A percentile compares a stretch with the other conserved stretches of the same genome.
These are phyloP conservation scores for Pseudogymnoascus sp. DNA, from an alignment of 2,329 filamentous ascomycete species.

Conservation along the genomic window DNA sequence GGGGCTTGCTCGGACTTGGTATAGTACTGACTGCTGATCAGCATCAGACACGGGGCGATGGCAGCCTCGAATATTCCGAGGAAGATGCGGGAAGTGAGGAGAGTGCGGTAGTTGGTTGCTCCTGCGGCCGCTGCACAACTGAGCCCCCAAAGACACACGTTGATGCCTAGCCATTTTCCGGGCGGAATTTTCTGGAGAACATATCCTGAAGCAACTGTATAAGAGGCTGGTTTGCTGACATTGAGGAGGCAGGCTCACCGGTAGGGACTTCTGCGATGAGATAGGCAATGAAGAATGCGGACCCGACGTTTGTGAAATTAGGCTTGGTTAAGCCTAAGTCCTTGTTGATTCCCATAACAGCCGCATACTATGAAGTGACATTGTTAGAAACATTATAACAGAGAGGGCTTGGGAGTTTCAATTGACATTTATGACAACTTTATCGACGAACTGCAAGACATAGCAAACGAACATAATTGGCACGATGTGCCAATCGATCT, in stretches of 20 bases:
- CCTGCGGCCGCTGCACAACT: constrained; percentile 41
- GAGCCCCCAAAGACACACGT: constrained; percentile 51
- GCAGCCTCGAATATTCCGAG: constrained; percentile 54
- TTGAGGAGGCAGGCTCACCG: constrained; percentile 31
- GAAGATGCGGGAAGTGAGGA: constrained; percentile 49
- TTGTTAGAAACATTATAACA: neutral
- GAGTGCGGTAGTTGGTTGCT: constrained; percentile 42
- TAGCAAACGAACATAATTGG: constrained; percentile 55
- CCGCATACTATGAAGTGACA: constrained; percentile 44
- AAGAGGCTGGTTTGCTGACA: neutral
- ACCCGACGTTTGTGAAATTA: constrained; percentile 54
- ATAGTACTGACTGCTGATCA: constrained; percentile 54
- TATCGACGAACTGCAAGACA: constrained; percentile 55
- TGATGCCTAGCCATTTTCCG: constrained; percentile 51
- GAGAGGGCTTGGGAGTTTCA: neutral
- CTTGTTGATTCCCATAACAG: constrained; percentile 53
- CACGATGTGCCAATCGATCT: constrained; percentile 50
- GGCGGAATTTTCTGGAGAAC: constrained; percentile 53
- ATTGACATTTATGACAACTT: constrained; percentile 53
- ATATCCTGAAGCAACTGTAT: constrained; percentile 33
- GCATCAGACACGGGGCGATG: constrained; percentile 50
- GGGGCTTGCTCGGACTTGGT: constrained; percentile 48
- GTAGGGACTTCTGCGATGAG: constrained; percentile 52
- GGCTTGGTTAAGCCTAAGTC: constrained; percentile 50
- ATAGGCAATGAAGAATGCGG: constrained; percentile 55